phyloP scores from a whole-genome alignment of 345 rosid genomes.

The Carallia brachiata region DNA sequence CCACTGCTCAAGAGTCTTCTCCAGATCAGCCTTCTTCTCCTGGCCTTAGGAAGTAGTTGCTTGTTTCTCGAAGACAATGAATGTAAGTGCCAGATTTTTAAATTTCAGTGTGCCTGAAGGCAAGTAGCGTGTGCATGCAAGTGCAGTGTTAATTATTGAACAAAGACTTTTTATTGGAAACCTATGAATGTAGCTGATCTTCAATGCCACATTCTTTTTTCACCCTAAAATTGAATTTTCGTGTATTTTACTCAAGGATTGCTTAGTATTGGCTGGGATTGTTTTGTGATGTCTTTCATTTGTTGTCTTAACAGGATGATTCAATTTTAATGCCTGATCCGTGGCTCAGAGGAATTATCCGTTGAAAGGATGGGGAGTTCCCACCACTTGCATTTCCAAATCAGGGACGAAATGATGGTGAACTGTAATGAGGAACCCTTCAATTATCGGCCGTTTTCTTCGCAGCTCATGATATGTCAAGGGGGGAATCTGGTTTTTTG shows the following conservation, averaged over 20 bases:
- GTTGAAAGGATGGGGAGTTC: background rate
- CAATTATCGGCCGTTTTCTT: constrained; percentile 3
- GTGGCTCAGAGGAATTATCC: background rate
- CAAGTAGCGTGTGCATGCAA: too few species aligned
- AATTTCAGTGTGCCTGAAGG: background rate
- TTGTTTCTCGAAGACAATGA: background rate
- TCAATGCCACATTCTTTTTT: too few species aligned
- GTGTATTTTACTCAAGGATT: background rate
- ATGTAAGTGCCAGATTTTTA: background rate
- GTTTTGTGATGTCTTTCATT: constrained; percentile 1
- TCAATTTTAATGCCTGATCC: background rate
- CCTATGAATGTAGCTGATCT: too few species aligned
- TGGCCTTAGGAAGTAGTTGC: constrained; percentile 6
- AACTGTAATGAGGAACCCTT: constrained; percentile 13
- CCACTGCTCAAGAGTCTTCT: background rate
- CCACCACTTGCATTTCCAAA: constrained; percentile 1
- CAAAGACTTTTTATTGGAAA: too few species aligned
- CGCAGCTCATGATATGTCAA: constrained; percentile 9
- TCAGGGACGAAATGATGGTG: background rate
- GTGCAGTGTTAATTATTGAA: too few species aligned
- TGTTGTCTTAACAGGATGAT: constrained; percentile 1
- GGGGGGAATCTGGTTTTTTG: background rate
- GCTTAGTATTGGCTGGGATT: background rate
- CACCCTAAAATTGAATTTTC: too few species aligned
- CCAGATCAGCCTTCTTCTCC: constrained; percentile 18